A percentile compares a stretch with the other conserved stretches of the same genome.
These are phyloP conservation scores for Xerocomus spinulosus DNA, from an alignment of 768 basidiomycete genomes.

Conservation along the genomic window DNA sequence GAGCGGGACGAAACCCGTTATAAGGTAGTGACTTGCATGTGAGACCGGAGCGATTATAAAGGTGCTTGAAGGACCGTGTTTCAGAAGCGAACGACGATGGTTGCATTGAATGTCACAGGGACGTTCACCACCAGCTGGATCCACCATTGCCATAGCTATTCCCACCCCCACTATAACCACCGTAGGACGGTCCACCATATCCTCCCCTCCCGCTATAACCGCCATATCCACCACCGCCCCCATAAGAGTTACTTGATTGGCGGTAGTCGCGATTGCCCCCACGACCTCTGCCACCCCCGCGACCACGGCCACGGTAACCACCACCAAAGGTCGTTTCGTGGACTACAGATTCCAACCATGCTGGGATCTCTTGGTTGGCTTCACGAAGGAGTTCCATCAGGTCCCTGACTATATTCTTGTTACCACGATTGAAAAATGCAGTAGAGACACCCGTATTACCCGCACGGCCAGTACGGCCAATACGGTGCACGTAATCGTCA, in stretches of 20 bases:
- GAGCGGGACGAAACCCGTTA: slow-evolving; percentile 13
- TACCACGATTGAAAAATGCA: slow-evolving; percentile 93
- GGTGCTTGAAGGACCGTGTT: slow-evolving; percentile 12
- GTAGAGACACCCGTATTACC: slow-evolving; percentile 96
- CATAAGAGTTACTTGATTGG: slow-evolving; percentile 23
- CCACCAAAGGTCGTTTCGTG: slow-evolving; percentile 74
- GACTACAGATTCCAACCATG: slow-evolving; percentile 84
- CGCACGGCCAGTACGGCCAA: slow-evolving; percentile 97
- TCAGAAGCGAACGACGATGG: slow-evolving; percentile 7
- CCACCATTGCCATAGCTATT: slow-evolving; percentile 30
- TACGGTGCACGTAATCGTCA: slow-evolving; percentile 98
- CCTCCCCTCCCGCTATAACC: slow-evolving; percentile 36
- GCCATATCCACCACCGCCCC: slow-evolving; percentile 33
- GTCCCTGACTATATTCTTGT: slow-evolving; percentile 88
- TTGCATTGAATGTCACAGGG: slow-evolving; percentile 8
- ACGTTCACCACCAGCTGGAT: slow-evolving; percentile 46
- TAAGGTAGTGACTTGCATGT: slow-evolving; percentile 25
- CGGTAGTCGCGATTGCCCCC: slow-evolving; percentile 37
- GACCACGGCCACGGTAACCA: slow-evolving; percentile 52
- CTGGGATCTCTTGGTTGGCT: slow-evolving; percentile 92
- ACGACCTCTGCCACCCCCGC: slow-evolving; percentile 37
- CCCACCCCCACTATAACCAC: slow-evolving; percentile 28
- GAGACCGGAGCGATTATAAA: slow-evolving; percentile 15
- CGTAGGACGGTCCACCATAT: slow-evolving; percentile 36
- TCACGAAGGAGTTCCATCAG: slow-evolving; percentile 91